Evolutionary conservation across 2,329 filamentous ascomycete genomes (phyloP).

Genomic region (Penicillium sp.): DNA sequence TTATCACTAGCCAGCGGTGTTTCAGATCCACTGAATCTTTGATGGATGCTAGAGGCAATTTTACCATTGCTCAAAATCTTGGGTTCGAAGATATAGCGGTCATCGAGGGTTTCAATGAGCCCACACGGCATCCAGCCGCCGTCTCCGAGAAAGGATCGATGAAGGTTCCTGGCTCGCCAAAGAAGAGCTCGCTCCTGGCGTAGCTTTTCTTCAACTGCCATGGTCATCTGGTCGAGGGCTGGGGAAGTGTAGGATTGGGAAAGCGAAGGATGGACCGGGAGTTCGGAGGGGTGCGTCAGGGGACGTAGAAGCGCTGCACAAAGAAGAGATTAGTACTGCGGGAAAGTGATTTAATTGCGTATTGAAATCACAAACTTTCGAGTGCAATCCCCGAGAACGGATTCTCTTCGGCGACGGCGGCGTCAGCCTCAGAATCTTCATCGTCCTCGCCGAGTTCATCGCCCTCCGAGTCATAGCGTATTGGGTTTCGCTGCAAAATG

Average conservation of each 20-base stretch:
- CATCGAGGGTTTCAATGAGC: conserved; percentile 50
- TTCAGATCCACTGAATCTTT: conserved; percentile 15
- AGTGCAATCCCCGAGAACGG: conserved; percentile 58
- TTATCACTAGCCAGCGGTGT: conserved; percentile 14
- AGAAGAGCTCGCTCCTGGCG: conserved; percentile 57
- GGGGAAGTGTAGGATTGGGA: conserved; percentile 58
- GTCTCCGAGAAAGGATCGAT: conserved; percentile 60
- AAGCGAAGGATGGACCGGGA: conserved; percentile 59
- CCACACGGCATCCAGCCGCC: conserved; percentile 58
- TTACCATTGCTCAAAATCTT: conserved; percentile 18
- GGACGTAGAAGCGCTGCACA: conserved; percentile 56
- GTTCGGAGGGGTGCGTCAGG: conserved; percentile 60
- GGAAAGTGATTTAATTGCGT: neutral
- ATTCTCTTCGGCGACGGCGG: conserved; percentile 59
- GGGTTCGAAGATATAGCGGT: conserved; percentile 49
- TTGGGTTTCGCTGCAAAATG: conserved; percentile 59
- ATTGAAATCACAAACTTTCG: conserved; percentile 48
- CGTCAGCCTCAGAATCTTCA: conserved; percentile 57
- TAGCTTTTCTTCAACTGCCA: conserved; percentile 56
- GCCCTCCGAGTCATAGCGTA: conserved; percentile 62
- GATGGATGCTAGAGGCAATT: conserved; percentile 15
- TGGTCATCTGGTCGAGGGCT: conserved; percentile 57
- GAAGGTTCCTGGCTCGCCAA: conserved; percentile 57
- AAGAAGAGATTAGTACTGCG: conserved; percentile 11
- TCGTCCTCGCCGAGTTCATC: conserved; percentile 60